Conservation (phyloP, 805 yeast genomes). For the Kuraishia capsulata region DNA sequence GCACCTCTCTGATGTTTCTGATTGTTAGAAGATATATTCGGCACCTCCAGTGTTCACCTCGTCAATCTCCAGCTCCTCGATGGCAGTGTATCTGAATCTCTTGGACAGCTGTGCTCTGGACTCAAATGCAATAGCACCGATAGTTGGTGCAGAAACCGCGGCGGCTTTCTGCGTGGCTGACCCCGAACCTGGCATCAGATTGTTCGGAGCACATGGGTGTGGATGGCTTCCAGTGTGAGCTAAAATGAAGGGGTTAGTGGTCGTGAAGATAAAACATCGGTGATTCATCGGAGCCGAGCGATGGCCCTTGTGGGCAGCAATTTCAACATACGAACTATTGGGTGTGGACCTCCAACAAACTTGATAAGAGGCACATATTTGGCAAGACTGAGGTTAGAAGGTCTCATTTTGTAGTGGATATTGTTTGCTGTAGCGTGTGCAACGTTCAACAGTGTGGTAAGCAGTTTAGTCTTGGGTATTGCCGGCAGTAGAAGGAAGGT, state of each 20-base stretch:
- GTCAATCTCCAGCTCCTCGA: slow-evolving; percentile 66
- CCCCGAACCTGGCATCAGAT: slow-evolving; percentile 14
- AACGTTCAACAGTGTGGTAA: no score
- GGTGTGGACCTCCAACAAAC: slow-evolving; percentile 78
- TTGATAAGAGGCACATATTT: slow-evolving; percentile 65
- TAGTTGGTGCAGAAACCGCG: background rate
- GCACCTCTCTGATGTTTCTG: no score
- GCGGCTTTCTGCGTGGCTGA: background rate
- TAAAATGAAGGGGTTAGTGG: no score
- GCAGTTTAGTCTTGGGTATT: no score
- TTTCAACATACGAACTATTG: no score
- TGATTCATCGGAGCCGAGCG: no score
- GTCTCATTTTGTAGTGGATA: no score
- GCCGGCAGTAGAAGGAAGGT: no score
- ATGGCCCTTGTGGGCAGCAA: no score
- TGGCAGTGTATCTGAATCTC: slow-evolving; percentile 59
- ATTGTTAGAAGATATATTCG: slow-evolving; percentile 33
- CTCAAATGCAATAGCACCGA: slow-evolving; percentile 17
- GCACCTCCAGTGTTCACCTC: slow-evolving; percentile 83
- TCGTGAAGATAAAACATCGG: no score
- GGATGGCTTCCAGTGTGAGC: background rate
- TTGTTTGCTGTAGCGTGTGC: no score
- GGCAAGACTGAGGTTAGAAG: slow-evolving; percentile 17
- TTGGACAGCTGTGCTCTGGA: slow-evolving; percentile 62
- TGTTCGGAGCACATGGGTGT: slow-evolving; percentile 31